Conservation (phyloP, 352 stramenopile genomes). For the Phytophthora sansomeana region DNA sequence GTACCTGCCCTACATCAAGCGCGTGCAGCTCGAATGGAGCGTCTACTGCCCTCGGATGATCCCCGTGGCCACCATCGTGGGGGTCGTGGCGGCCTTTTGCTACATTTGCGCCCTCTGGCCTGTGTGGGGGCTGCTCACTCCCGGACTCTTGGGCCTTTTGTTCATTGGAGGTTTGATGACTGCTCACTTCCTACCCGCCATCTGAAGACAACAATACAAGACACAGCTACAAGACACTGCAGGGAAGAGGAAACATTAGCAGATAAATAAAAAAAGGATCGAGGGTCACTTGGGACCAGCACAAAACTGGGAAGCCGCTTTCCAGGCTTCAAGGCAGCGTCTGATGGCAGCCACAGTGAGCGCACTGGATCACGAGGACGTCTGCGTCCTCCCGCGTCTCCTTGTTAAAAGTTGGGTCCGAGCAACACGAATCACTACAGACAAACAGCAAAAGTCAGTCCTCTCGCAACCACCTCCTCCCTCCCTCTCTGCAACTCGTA, state of each 20-base stretch:
- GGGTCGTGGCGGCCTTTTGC: slow-evolving; percentile 66
- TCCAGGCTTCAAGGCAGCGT: slow-evolving; percentile 34
- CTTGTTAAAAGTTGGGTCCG: slow-evolving; percentile 64
- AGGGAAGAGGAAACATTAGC: slow-evolving; percentile 1
- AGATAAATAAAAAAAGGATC: slow-evolving; percentile 39
- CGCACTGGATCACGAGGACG: slow-evolving; percentile 51
- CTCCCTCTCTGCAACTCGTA: slow-evolving; percentile 26
- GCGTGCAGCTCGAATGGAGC: slow-evolving; percentile 87
- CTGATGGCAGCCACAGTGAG: slow-evolving; percentile 44
- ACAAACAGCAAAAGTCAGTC: slow-evolving; percentile 7
- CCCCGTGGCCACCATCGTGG: slow-evolving; percentile 81
- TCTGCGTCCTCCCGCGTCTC: slow-evolving; percentile 35
- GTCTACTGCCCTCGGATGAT: slow-evolving; percentile 95
- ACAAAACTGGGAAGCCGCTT: slow-evolving; percentile 2
- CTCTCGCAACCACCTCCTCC: background rate
- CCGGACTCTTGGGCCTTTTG: slow-evolving; percentile 89
- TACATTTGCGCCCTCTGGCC: slow-evolving; percentile 92
- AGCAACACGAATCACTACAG: slow-evolving; percentile 51
- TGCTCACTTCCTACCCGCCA: slow-evolving; percentile 93
- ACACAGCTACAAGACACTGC: background rate
- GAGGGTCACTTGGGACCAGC: background rate
- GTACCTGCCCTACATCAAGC: slow-evolving; percentile 88
- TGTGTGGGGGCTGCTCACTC: slow-evolving; percentile 93
- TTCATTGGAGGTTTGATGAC: slow-evolving; percentile 93
- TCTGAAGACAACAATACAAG: slow-evolving; percentile 44